phyloP scores from a whole-genome alignment of 805 yeast genomes.

The Yarrowia deformans region DNA sequence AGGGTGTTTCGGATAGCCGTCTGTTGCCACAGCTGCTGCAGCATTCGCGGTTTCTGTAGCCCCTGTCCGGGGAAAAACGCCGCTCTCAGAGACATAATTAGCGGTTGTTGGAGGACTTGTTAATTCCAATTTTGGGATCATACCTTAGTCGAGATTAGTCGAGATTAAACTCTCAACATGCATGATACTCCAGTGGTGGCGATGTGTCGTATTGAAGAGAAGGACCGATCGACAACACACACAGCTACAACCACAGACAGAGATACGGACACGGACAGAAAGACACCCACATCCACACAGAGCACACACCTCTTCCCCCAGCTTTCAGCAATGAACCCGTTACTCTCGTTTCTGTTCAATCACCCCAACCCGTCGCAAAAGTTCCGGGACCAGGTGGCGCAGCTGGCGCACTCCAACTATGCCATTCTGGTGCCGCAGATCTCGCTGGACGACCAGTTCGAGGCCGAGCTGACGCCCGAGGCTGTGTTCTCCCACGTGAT shows the following conservation, averaged over 20 bases:
- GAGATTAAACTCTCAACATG: constrained; percentile 31
- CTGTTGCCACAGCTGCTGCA: constrained; percentile 5
- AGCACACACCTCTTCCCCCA: not conserved
- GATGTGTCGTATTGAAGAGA: not conserved
- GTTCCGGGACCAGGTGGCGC: constrained; percentile 42
- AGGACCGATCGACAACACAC: not conserved
- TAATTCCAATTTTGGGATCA: too few species aligned
- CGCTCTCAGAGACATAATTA: not conserved
- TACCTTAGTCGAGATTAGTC: not conserved
- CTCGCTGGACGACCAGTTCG: constrained; percentile 56
- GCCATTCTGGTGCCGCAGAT: constrained; percentile 72
- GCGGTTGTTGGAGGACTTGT: too few species aligned
- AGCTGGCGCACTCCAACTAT: constrained; percentile 56
- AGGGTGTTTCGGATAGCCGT: not conserved
- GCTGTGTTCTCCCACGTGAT: constrained; percentile 65
- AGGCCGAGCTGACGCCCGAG: constrained; percentile 44
- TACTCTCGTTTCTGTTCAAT: constrained; percentile 57
- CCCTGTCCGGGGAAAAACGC: constrained; percentile 37
- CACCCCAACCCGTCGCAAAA: constrained; percentile 58
- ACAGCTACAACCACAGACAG: not conserved
- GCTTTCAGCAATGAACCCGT: constrained; percentile 9
- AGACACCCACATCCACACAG: not conserved
- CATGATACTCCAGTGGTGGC: constrained; percentile 29
- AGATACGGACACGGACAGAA: not conserved
- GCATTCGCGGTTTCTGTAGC: constrained; percentile 15